Base-by-base conservation (phyloP, 805 yeast genomes). In the Suhomyces canberraensis region DNA sequence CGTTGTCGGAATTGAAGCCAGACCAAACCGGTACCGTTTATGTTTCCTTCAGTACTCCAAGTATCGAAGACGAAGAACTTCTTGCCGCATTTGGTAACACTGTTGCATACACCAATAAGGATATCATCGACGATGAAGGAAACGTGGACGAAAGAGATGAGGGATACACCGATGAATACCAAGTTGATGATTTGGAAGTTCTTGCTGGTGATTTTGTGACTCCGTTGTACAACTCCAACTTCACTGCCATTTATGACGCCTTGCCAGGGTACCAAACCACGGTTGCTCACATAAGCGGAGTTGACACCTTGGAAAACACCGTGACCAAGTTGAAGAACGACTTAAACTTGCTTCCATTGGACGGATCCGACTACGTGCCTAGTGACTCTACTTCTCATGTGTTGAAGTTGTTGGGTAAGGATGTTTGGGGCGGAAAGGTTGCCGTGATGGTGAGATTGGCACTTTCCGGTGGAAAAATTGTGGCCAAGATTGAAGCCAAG, bases 151-250 rank as follows among this genome's bases (percentile, higher is more conserved):
- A 76, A 31, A 79, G 75, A 33, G 82, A 69, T 36, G 95, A 84
- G 46, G 97, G 96, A 13, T 86, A 82, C 73, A 84, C 84, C 47
- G 98, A 93, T 61, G 96, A 90, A 62, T 93, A 91, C 63, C 93
- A 83, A 58, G 77, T 93, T 47, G 97, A 88, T 61, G 84, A 82
- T 40, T 69, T 89, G 52, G 79, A 76, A 40, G 58, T 91, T 38
- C 64, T 64, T 6, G 79, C 93, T 8, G 96, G 96, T 25, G 97
- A 89, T 58, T 91, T 80, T 62, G 71, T 88, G 40, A 63, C 69
- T 37, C 95, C 96, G 35, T 71, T 88, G 16, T 87, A 78, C 58
- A 76, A 82, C 44, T 87, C 93, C 29, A 78, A 81, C 62, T 89
- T 89, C 58, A 76, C 82, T 5, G 69, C 75, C 29, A 66, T 76